Evolutionary conservation across 2,329 filamentous ascomycete genomes (phyloP).

Genomic region (Colletotrichum sp.): DNA sequence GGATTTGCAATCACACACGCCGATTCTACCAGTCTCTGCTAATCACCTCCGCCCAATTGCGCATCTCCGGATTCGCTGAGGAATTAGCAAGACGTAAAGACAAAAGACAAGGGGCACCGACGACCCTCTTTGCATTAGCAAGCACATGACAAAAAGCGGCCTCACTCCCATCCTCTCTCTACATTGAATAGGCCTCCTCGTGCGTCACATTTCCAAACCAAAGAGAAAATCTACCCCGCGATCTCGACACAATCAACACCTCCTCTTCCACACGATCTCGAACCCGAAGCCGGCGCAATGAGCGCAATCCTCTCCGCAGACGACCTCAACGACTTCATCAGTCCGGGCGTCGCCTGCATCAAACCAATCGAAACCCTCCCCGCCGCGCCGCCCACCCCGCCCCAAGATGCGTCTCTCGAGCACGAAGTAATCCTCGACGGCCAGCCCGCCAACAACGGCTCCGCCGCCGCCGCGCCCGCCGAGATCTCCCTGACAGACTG

Average conservation of each 20-base stretch:
- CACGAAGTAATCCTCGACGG: conserved; percentile 96
- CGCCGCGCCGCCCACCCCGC: conserved; percentile 51
- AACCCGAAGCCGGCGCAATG: conserved; percentile 60
- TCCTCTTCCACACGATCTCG: background rate
- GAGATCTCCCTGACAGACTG: conserved; percentile 97
- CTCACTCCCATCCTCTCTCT: background rate
- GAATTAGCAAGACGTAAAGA: background rate
- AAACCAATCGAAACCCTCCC: conserved; percentile 96
- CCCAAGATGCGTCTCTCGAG: conserved; percentile 41
- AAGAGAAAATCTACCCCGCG: background rate
- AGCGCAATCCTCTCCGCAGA: conserved; percentile 96
- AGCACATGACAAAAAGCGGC: background rate
- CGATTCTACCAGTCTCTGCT: background rate
- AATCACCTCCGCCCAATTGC: background rate
- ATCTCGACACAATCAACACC: background rate
- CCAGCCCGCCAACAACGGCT: conserved; percentile 54
- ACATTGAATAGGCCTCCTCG: background rate
- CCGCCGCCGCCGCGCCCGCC: conserved; percentile 68
- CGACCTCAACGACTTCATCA: conserved; percentile 99
- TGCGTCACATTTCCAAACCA: background rate
- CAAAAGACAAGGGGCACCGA: background rate
- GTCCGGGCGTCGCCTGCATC: conserved; percentile 95
- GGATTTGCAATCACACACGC: conserved; percentile 23
- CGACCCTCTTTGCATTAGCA: background rate
- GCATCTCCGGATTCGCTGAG: conserved; percentile 20